Evolutionary conservation across 352 stramenopile species (phyloP), one percentile per base, ranked within the genome.

Genomic region (Phytophthora fragariaefolia): DNA sequence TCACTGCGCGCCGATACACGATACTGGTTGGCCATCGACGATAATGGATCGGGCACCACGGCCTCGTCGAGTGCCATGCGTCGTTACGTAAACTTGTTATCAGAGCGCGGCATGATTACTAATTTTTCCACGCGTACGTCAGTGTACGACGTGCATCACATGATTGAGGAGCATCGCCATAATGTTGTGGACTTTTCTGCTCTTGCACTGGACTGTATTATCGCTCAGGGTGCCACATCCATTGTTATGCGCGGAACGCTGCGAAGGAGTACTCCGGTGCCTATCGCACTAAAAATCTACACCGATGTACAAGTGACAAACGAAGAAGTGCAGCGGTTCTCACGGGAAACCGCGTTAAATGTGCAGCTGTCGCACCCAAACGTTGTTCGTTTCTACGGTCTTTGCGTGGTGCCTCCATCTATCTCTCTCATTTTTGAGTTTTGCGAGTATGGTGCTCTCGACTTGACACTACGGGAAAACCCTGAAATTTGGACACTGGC

Each of bases 371-470:
- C 85, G 17, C 88, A 96, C 47, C 88, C 88, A 5, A 96, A 96
- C 24, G 79, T 96, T 26, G 88, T 96, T 50, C 79, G 73, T 12
- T 96, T 96, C 71, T 92, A 82, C 53, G 88, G 88, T 0, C 46
- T 96, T 0, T 96, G 88, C 46, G 88, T 96, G 13, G 83, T 94
- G 26, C 88, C 88, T 2, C 88, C 88, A 3, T 91, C 85, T 0
- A 95, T 96, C 47, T 96, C 84, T 8, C 74, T 96, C 15, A 88
- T 96, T 40, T 95, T 95, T 56, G 88, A 95, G 67, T 94, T 92
- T 56, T 96, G 88, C 60, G 88, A 96, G 48, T 92, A 90, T 53
- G 88, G 88, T 20, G 81, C 83, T 0, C 74, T 96, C 13, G 87
- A 94, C 18, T 73, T 79, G 15, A 78, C 87, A 3, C 62, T 91